Conservation (phyloP, 2,329 filamentous ascomycete genomes). For the Colletotrichum coccodes region DNA sequence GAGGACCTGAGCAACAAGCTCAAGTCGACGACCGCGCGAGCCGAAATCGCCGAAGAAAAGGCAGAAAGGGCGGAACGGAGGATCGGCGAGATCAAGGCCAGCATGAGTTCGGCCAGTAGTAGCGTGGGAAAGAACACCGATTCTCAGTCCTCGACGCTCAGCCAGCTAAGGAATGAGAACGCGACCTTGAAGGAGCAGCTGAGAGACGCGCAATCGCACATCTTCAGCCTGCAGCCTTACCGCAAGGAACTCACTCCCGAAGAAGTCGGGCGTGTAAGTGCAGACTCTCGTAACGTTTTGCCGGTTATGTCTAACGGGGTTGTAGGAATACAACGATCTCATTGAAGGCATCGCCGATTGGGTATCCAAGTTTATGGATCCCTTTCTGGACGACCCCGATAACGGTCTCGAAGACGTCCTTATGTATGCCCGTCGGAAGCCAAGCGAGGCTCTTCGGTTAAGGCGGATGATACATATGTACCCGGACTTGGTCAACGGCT, state of each 20-base stretch:
- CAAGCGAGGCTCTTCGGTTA: conserved; percentile 39
- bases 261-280: conserved; percentile 47
- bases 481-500: conserved; percentile 44
- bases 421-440: conserved; percentile 35
- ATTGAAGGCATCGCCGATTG: conserved; percentile 46
- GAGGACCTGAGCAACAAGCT: conserved; percentile 32
- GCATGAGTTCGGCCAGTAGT: conserved; percentile 36
- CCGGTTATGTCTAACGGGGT: conserved; percentile 25
- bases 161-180: conserved; percentile 41
- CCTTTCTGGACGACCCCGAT: conserved; percentile 41
- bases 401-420: conserved; percentile 38
- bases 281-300: not conserved
- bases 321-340: conserved; percentile 48
- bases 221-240: conserved; percentile 53
- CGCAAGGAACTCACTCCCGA: conserved; percentile 48
- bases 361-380: conserved; percentile 46
- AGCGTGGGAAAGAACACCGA: conserved; percentile 39
- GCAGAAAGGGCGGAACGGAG: conserved; percentile 39
- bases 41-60: conserved; percentile 43
- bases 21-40: conserved; percentile 3
- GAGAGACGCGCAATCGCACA: conserved; percentile 49
- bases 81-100: conserved; percentile 38
- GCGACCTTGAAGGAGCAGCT: conserved; percentile 41
- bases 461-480: conserved; percentile 40
- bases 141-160: conserved; percentile 34